Evolutionary conservation across 305 asterid genomes (phyloP), one percentile per base, ranked within the genome.

Genomic region (Fraxinus sp.): DNA sequence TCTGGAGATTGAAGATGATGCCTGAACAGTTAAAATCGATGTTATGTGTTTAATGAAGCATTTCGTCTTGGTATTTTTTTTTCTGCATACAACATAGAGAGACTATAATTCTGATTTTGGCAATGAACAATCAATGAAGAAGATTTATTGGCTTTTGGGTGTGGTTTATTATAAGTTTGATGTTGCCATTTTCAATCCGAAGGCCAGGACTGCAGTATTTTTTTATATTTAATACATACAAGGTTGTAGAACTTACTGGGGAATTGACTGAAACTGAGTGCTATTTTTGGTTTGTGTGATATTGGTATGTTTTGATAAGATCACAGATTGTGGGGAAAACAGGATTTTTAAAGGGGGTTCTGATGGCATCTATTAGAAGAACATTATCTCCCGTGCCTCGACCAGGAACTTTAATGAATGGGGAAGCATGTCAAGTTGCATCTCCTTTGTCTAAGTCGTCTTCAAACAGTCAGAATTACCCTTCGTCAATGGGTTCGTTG

Each of bases 321-420:
- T 59, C 11, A 55, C 78, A n/a, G 59, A 76, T 16, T 71, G 79
- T 87, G 84, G 57, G 80, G 39, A n/a, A 83, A 46, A 55, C 57
- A 37, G 73, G 80, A 77, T 66, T 6, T 55, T 70, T 18, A 46
- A 79, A 82, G 81, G 71, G 71, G 13, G 70, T 44, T 62, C 33
- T 86, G 36, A 94, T 94, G 97, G 97, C 97, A 76, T 94, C 94
- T 11, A 89, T 93, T 79, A 87, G 98, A 85, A 87, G 98, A 83
- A 86, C 94, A 36, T 55, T 91, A 81, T 91, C 94, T 30, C 96
- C 93, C 2, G 90, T 91, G 80, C 91, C 94, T 83, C 89, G 93
- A 20, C 89, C 90, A 0, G 91, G 94, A 74, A 78, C 81, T 49
- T 2, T 88, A 79, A 46, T 84, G 85, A 89, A 88, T 71, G 93